These are phyloP conservation scores for Vinca minor DNA, from an alignment of 257 asterid species.

Conservation along the genomic window DNA sequence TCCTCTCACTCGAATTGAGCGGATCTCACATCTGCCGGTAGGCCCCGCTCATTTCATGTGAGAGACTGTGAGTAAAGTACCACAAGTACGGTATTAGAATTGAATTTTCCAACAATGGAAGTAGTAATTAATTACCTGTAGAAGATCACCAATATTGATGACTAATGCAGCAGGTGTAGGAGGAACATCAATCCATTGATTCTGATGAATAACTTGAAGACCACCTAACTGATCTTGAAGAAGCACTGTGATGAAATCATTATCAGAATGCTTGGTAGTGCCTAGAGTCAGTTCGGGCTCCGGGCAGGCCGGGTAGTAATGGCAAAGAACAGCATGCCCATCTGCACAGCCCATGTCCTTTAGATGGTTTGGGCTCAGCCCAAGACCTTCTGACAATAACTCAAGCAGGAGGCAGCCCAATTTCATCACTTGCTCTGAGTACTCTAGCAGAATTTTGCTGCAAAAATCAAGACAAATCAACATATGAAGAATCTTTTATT, in stretches of 20 bases:
- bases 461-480: too few species aligned
- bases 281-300: slow-evolving; percentile 5
- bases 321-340: not conserved
- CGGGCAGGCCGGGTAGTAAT: not conserved
- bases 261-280: not conserved
- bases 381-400: slow-evolving; percentile 2
- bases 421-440: slow-evolving; percentile 3
- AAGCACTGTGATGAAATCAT: slow-evolving; percentile 1
- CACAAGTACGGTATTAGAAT: too few species aligned
- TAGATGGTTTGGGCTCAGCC: not conserved
- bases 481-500: too few species aligned
- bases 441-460: slow-evolving; percentile 1
- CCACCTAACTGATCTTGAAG: slow-evolving; percentile 5
- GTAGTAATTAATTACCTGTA: not conserved
- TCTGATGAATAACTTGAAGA: slow-evolving; percentile 8
- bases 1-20: too few species aligned
- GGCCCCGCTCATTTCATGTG: too few species aligned
- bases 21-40: too few species aligned
- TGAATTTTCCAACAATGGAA: too few species aligned
- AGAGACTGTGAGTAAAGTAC: too few species aligned
- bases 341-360: slow-evolving; percentile 7
- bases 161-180: slow-evolving; percentile 2
- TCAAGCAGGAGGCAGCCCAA: not conserved
- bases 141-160: slow-evolving; percentile 9
- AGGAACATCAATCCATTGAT: slow-evolving; percentile 11